Base-by-base conservation (phyloP, 805 yeast species). In the Yueomyces sinensis region DNA sequence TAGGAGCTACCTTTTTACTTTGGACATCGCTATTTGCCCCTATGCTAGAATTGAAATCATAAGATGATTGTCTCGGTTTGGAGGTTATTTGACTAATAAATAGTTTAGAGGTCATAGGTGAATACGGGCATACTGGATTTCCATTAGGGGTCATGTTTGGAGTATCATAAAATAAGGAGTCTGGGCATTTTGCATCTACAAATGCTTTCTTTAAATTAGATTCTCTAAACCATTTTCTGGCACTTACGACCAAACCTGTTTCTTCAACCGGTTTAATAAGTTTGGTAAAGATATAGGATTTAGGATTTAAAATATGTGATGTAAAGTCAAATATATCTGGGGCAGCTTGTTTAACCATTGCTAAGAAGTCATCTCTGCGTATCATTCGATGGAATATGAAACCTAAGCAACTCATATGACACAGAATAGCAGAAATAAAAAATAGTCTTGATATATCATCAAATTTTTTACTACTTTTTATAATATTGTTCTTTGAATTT, bases 301-400 rank as follows among this genome's bases (percentile, higher is more conserved):
- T 45, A 3, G 52, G 42, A 38, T 50, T 42, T 14, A 48, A 22
- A 7, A 45, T 24, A n/a, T 32, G 33, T 3, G 35, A 32, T 3
- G 43, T 38, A 6, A 40, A 29, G 5, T 37, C 41, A 2, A 36
- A 37, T 4, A 47, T 30, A 17, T 46, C 44, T 5, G 94, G 93
- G 1, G 89, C 83, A 40, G 81, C 63, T 49, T 74, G 76, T 36
- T 66, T 63, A 49, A 80, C 73, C 43, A 77, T 70, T 41, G 76
- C 74, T 39, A 63, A 56, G 28, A 84, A 61, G 50, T 81, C 89
- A 13, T 59, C 64, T 3, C 70, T 59, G 1, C 84, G 79, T 37
- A 74, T 30, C 9, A 17, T n/a, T 17, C 30, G 15, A 3, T 23
- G 6, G 5, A 33, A 34, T 30, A 43, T 36, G 27, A 32, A 46